phyloP scores from a whole-genome alignment of 1,284 basidiomycete genomes.

The Fomitopsis betulina region DNA sequence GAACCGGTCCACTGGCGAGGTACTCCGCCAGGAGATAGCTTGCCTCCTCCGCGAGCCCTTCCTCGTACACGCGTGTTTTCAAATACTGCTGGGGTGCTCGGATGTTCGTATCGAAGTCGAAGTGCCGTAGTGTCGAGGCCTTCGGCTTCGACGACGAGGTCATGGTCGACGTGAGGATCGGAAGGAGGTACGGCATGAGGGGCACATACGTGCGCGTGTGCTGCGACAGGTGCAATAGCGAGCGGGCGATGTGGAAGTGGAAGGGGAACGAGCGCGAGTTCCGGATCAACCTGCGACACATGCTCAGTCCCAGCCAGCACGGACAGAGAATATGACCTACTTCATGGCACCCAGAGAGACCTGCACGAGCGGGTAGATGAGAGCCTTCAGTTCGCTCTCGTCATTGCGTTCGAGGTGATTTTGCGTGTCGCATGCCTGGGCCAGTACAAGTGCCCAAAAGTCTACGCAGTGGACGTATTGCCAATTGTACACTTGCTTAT shows the following conservation, averaged over 20 bases:
- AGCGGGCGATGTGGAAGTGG: slow-evolving; percentile 70
- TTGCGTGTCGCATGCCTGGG: slow-evolving; percentile 68
- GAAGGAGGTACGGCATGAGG: slow-evolving; percentile 81
- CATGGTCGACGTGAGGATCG: slow-evolving; percentile 81
- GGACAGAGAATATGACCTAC: slow-evolving; percentile 39
- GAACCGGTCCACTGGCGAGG: slow-evolving; percentile 57
- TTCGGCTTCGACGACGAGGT: slow-evolving; percentile 74
- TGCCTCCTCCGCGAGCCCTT: slow-evolving; percentile 82
- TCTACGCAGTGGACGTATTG: slow-evolving; percentile 95
- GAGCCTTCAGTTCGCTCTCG: slow-evolving; percentile 78
- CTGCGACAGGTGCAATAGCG: slow-evolving; percentile 68
- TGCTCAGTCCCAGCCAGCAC: slow-evolving; percentile 1
- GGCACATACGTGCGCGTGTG: slow-evolving; percentile 90
- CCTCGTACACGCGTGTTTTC: slow-evolving; percentile 84
- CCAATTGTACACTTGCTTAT: slow-evolving; percentile 97
- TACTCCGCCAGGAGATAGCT: slow-evolving; percentile 80
- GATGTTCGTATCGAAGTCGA: slow-evolving; percentile 87
- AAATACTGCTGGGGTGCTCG: slow-evolving; percentile 87
- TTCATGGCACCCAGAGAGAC: slow-evolving; percentile 89
- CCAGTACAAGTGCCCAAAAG: slow-evolving; percentile 94
- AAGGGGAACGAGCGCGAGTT: slow-evolving; percentile 80
- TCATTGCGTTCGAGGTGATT: slow-evolving; percentile 46
- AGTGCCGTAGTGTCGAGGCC: slow-evolving; percentile 83
- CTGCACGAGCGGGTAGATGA: slow-evolving; percentile 96
- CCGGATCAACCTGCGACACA: slow-evolving; percentile 66